phyloP scores from a whole-genome alignment of 352 stramenopile genomes.

The Globisporangium ultimum region DNA sequence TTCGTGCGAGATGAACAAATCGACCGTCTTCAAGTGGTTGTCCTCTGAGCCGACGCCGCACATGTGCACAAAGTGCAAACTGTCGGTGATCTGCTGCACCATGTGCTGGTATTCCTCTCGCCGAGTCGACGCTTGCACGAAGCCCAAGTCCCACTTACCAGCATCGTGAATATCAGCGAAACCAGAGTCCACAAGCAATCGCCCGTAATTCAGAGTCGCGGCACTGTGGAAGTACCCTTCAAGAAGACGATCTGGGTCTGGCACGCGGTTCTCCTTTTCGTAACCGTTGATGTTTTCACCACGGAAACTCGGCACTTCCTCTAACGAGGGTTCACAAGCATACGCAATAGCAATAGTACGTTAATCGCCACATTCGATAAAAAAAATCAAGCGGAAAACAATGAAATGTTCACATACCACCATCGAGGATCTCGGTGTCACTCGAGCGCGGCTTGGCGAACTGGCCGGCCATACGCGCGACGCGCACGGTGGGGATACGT shows the following conservation, averaged over 20 bases:
- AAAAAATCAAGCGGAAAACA: too few species aligned
- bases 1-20: slow-evolving; percentile 99
- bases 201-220: slow-evolving; percentile 97
- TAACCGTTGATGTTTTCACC: slow-evolving; percentile 98
- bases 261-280: slow-evolving; percentile 88
- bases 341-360: neutral
- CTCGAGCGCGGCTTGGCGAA: slow-evolving; percentile 97
- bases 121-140: slow-evolving; percentile 95
- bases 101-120: slow-evolving; percentile 95
- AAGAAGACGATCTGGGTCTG: slow-evolving; percentile 94
- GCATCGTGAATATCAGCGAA: slow-evolving; percentile 97
- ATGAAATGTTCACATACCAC: slow-evolving; percentile 26
- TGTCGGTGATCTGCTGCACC: slow-evolving; percentile 96
- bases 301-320: slow-evolving; percentile 94
- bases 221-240: slow-evolving; percentile 97
- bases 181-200: slow-evolving; percentile 92
- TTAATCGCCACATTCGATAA: neutral
- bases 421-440: slow-evolving; percentile 92
- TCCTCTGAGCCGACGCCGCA: slow-evolving; percentile 92
- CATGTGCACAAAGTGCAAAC: slow-evolving; percentile 94
- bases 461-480: slow-evolving; percentile 97
- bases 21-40: slow-evolving; percentile 91
- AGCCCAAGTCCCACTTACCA: slow-evolving; percentile 98
- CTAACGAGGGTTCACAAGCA: slow-evolving; percentile 15
- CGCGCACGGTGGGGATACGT: slow-evolving; percentile 95